Evolutionary conservation across 805 yeast genomes (phyloP), one percentile per base, ranked within the genome.

Genomic region (Saturnispora halmiae): DNA sequence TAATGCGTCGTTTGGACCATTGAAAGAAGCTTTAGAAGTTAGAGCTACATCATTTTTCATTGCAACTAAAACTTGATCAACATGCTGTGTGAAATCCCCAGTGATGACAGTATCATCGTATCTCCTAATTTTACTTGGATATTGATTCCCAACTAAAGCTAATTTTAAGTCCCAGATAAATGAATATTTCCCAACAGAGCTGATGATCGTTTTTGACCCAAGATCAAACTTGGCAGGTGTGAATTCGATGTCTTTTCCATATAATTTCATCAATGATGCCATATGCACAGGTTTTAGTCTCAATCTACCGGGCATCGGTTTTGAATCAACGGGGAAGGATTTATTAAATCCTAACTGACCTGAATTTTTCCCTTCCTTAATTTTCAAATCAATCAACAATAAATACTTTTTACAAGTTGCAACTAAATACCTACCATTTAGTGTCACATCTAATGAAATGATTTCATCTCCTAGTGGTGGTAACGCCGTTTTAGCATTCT

Each of bases 381-480:
- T 76, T 30, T 68, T 64, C 11, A 78, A 65, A 59, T 86, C 92
- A 45, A 85, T 67, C 34, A 87, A 67, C 40, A 87, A 64, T 46
- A 87, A 61, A 53, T 82, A 83, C 1, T 75, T 73, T 51, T 70
- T 67, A 64, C 90, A 83, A 0, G 95, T 87, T 2, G 87, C 92
- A 44, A 87, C 64, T 31, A 86, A 53, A 81, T 86, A 87, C 50
- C 75, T 68, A 45, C 95, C 95, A 56, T 82, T 88, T 16, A 81
- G 73, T 5, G 94, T 77, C 1, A 74, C 76, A 44, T 82, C 88
- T 15, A 83, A 51, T 18, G 82, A 82, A 30, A 70, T 61, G 38
- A 82, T 73, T 2, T 75, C 65, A 50, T 86, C 94, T 20, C 95
- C 95, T 29, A 86, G 63, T 0, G 92, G 86, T 2, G 95, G 95